These are phyloP conservation scores for Suillus decipiens DNA, from an alignment of 768 basidiomycete genomes.

Conservation along the genomic window DNA sequence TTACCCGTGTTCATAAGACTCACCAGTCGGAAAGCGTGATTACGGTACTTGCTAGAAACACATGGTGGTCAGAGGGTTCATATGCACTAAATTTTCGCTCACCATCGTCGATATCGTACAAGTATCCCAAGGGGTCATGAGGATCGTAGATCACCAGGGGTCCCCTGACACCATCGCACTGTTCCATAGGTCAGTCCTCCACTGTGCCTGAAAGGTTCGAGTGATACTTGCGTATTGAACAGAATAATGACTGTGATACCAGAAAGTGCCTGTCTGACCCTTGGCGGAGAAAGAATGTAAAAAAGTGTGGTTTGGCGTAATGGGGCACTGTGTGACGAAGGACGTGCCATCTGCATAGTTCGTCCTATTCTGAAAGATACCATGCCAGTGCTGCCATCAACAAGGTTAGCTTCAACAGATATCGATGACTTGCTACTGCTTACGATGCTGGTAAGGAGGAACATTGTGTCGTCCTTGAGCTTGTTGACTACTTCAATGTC, in stretches of 20 bases:
- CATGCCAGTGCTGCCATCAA: conserved; percentile 53
- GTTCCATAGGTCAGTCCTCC: neutral
- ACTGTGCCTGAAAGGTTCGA: neutral
- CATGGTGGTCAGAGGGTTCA: neutral
- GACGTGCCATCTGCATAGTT: conserved; percentile 19
- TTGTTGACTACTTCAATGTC: conserved; percentile 47
- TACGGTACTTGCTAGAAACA: conserved; percentile 34
- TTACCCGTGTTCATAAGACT: neutral
- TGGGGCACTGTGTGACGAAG: conserved; percentile 19
- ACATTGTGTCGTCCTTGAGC: conserved; percentile 48
- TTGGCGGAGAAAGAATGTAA: conserved; percentile 23
- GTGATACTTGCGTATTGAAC: conserved; percentile 36
- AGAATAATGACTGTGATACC: conserved; percentile 39
- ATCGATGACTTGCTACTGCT: conserved; percentile 17
- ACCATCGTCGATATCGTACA: conserved; percentile 13
- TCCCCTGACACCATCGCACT: conserved; percentile 27
- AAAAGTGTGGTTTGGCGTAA: conserved; percentile 19
- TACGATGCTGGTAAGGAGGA: conserved; percentile 51
- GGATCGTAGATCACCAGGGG: conserved; percentile 32
- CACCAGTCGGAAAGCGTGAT: conserved; percentile 46
- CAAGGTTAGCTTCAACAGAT: neutral
- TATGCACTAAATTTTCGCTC: neutral
- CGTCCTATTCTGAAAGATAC: conserved; percentile 43
- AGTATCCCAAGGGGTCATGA: neutral
- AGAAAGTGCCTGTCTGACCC: conserved; percentile 29